Conservation (phyloP, 75 land plant species). For the Ceratopteris richardii region DNA sequence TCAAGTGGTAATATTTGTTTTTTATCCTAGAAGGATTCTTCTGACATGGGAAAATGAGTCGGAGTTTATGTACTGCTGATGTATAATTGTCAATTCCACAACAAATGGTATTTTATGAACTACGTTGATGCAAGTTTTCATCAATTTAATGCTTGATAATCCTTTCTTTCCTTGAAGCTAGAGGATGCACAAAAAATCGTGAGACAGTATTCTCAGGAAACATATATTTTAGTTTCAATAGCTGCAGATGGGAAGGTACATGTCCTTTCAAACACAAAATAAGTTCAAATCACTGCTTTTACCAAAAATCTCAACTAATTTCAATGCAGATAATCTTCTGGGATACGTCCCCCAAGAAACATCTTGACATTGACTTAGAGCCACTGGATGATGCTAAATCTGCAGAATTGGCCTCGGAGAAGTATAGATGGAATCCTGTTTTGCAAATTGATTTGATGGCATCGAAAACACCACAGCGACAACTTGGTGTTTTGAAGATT, state of each 20-base stretch:
- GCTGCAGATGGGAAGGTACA: constrained; percentile 32
- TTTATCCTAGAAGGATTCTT: background rate
- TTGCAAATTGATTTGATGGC: constrained; percentile 10
- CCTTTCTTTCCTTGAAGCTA: constrained; percentile 6
- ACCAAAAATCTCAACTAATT: too few species aligned
- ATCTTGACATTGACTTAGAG: constrained; percentile 10
- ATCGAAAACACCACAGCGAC: constrained; percentile 7
- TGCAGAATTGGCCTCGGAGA: constrained; percentile 17
- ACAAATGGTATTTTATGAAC: too few species aligned
- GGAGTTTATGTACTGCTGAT: background rate
- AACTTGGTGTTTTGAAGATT: constrained; percentile 25
- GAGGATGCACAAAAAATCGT: background rate
- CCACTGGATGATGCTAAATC: constrained; percentile 21
- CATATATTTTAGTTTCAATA: constrained; percentile 23
- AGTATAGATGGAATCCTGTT: constrained; percentile 28
- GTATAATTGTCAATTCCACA: too few species aligned
- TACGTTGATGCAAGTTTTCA: too few species aligned
- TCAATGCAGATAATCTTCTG: constrained; percentile 30
- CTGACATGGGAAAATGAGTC: background rate
- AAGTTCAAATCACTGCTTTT: too few species aligned
- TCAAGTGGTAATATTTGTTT: constrained; percentile 9
- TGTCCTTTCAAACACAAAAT: background rate
- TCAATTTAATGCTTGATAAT: too few species aligned
- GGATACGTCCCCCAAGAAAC: constrained; percentile 18
- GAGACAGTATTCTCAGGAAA: constrained; percentile 10